Evolutionary conservation across 495 filamentous ascomycete genomes (phyloP).

Genomic region (Aspergillus steynii): DNA sequence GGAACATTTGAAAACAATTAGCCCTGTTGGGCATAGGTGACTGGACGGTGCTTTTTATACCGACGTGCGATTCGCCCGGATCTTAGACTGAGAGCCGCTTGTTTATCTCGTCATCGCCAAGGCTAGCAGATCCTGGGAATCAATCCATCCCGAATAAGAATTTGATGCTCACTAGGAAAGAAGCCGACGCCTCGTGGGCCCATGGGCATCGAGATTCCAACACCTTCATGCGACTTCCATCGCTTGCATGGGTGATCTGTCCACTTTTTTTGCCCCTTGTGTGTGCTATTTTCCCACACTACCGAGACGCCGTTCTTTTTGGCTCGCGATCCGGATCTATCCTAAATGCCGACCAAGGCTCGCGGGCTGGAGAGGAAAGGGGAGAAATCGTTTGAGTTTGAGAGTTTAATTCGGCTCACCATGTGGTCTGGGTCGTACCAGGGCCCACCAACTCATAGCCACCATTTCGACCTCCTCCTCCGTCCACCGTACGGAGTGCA

Average conservation of each 20-base stretch:
- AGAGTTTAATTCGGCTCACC: constrained; percentile 8
- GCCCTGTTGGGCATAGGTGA: constrained; percentile 14
- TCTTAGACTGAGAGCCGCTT: constrained; percentile 20
- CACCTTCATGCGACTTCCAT: constrained; percentile 1
- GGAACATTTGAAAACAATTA: constrained; percentile 9
- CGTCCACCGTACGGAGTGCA: neutral
- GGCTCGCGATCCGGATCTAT: neutral
- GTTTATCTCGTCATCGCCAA: constrained; percentile 19
- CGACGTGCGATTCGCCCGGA: constrained; percentile 17
- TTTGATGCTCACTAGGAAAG: constrained; percentile 11
- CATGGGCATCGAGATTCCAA: constrained; percentile 3
- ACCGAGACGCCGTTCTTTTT: neutral
- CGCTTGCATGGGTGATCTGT: neutral
- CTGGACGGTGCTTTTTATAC: constrained; percentile 12
- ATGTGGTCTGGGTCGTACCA: constrained; percentile 21
- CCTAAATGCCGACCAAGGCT: constrained; percentile 6
- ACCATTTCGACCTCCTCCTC: neutral
- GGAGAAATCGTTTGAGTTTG: neutral
- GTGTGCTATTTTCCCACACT: neutral
- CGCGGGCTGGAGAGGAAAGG: neutral
- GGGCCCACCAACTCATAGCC: constrained; percentile 9
- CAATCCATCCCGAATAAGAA: constrained; percentile 13
- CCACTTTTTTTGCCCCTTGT: constrained; percentile 6
- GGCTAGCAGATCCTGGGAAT: constrained; percentile 20
- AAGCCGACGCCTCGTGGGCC: constrained; percentile 10